Base-by-base conservation (phyloP, 306 rosid genomes). In the Malus sieversii region DNA sequence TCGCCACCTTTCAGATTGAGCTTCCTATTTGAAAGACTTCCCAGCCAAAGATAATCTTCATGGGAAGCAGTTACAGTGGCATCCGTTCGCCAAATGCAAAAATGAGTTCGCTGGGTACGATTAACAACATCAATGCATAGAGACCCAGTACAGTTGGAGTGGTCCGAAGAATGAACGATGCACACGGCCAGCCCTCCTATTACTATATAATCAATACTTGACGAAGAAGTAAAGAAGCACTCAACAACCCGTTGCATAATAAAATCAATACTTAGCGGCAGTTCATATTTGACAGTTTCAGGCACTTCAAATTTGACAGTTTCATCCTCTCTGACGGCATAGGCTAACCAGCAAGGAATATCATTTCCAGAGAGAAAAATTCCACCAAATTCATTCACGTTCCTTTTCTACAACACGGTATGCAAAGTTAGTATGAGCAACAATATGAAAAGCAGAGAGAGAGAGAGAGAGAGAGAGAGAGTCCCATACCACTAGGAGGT, bases 401-500 rank as follows among this genome's bases (percentile, higher is more conserved):
- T 33, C 38, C 38, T 10, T 68, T 15, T 44, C 85, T 82, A 45
- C 40, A 78, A 46, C 38, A 82, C 4, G 35, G 10, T 15, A 15
- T 18, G 19, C 6, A 35, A 46, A 18, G 7, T 25, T 4, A 15
- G 1, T 3, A 0, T 64, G 3, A 64, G 38, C 52, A 53, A 16
- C 59, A 22, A 6, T 1, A 10, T 0, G 35, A 59, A 16, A n/a
- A 46, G 60, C 52, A 6, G 8, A 33, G 38, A 33, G 38, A 33
- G 32, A 29, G 23, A 22, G 23, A 22, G 23, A 22, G 23, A 22
- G 27, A 25, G 27, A 25, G 38, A 33, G 38, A 48, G 46, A 71
- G 74, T 46, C 4, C 18, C 18, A 46, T 77, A 83, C 84, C 84
- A 45, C 45, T 44, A 77, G 40, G 29, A 84, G 57, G 11, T 69